Conservation (phyloP, 176 grass and related monocot genomes). For the Oryza glaberrima region DNA sequence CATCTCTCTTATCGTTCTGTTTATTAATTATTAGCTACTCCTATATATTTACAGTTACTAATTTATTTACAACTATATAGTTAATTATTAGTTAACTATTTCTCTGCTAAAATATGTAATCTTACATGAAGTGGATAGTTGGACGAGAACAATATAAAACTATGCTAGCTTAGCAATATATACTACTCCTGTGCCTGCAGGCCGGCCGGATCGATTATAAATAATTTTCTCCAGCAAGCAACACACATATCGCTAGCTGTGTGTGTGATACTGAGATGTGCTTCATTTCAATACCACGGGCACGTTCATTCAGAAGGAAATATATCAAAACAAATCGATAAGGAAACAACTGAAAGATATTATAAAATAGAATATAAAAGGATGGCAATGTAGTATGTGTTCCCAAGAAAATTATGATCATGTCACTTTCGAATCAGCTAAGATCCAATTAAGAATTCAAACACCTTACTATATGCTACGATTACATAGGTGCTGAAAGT, state of each 20-base stretch:
- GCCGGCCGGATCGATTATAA: slow-evolving; percentile 6
- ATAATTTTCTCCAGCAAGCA: slow-evolving; percentile 29
- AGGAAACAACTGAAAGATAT: background rate
- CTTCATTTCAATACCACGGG: slow-evolving; percentile 22
- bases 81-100: slow-evolving; percentile 6
- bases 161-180: background rate
- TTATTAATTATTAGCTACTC: background rate
- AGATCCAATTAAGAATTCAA: slow-evolving; percentile 22
- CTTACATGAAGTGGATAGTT: slow-evolving; percentile 14
- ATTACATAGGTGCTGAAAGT: background rate
- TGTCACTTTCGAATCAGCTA: slow-evolving; percentile 13
- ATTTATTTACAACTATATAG: background rate
- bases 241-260: background rate
- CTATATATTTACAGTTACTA: slow-evolving; percentile 18
- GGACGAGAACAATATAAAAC: background rate
- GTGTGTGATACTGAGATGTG: background rate
- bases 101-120: background rate
- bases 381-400: background rate
- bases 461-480: background rate
- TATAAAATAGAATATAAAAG: slow-evolving; percentile 25
- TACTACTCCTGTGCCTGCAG: slow-evolving; percentile 8
- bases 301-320: slow-evolving; percentile 25
- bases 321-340: slow-evolving; percentile 26
- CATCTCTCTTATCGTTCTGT: slow-evolving; percentile 1
- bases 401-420: background rate